phyloP scores from a whole-genome alignment of 2,329 filamentous ascomycete species.

The Curvularia sp. region DNA sequence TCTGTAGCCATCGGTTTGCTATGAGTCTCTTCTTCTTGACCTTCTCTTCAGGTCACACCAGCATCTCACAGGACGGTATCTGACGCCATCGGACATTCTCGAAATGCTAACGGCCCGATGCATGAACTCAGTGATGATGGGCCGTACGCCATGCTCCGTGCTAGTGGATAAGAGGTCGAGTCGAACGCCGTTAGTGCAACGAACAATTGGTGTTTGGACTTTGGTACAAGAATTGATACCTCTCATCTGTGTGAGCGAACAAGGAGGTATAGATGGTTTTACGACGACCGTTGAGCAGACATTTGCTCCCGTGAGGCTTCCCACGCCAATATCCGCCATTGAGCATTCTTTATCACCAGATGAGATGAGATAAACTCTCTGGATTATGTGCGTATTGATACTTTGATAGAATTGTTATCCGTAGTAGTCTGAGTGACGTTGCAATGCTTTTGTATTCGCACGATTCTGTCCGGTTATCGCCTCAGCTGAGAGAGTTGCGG shows the following conservation, averaged over 20 bases:
- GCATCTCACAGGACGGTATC: conserved; percentile 28
- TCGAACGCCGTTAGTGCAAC: conserved; percentile 27
- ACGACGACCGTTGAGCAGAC: neutral
- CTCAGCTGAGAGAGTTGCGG: neutral
- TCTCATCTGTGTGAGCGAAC: too few relatives aligned
- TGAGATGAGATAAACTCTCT: neutral
- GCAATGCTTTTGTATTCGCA: neutral
- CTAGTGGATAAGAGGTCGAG: conserved; percentile 14
- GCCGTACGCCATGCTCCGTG: conserved; percentile 13
- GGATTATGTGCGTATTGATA: neutral
- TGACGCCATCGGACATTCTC: conserved; percentile 19
- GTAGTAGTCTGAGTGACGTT: neutral
- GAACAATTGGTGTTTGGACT: neutral
- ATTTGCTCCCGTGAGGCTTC: neutral
- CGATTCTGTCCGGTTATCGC: neutral
- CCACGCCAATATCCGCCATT: neutral
- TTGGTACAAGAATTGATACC: neutral
- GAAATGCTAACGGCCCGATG: conserved; percentile 2
- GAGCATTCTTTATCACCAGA: neutral
- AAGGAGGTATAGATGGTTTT: neutral
- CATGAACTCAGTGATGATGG: conserved; percentile 7
- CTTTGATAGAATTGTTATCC: neutral
- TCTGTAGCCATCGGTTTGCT: too few relatives aligned
- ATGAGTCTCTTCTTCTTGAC: too few relatives aligned
- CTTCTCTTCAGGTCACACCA: too few relatives aligned